Base-by-base conservation (phyloP, 1,139 yeast genomes). In the Candida sp. region DNA sequence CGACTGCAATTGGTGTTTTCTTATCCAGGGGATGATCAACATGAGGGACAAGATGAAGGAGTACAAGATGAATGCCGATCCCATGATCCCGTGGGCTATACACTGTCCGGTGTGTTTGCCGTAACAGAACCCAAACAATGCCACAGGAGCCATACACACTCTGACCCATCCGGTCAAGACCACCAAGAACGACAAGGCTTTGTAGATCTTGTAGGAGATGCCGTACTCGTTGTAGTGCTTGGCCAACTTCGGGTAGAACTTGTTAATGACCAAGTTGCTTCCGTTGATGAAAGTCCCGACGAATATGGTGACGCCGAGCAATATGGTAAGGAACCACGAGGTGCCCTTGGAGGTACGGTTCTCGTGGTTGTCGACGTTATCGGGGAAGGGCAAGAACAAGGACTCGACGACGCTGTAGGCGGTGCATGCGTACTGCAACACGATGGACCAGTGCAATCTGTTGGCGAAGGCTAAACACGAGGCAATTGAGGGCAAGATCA, bases 51-150 rank as follows among this genome's bases (percentile, higher is more conserved):
- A 76, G 7, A 90, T 69, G 56, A 87, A 85, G 6, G 97, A 96
- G 66, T 93, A 93, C 4, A 79, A 70, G 11, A 93, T 80, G 60
- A 93, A 93, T 0, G 96, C 87, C 23, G 91, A 80, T 0, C 98
- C 98, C 98, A 93, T 93, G 55, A 93, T 90, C 5, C 97, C 98
- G 67, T 93, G 98, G 0, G 98, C 98, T 45, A 92, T 81, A 67
- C 98, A 93, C 70, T 93, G 98, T 22, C 98, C 98, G 1, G 61
- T 93, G 75, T 73, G 91, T 83, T 52, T 73, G 66, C 62, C 85
- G 83, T 69, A 91, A 83, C 80, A 77, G 55, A 92, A 93, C 1
- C 97, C 97, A 57, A 91, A 84, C 56, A 92, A 67, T 1, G 97
- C 88, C 47, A 90, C 85, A 4, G 94, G 92, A 0, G 96, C 96